A percentile compares a stretch with the other conserved stretches of the same genome.
Conservation (phyloP, 495 filamentous ascomycete genomes). For the Neurospora terricola region DNA sequence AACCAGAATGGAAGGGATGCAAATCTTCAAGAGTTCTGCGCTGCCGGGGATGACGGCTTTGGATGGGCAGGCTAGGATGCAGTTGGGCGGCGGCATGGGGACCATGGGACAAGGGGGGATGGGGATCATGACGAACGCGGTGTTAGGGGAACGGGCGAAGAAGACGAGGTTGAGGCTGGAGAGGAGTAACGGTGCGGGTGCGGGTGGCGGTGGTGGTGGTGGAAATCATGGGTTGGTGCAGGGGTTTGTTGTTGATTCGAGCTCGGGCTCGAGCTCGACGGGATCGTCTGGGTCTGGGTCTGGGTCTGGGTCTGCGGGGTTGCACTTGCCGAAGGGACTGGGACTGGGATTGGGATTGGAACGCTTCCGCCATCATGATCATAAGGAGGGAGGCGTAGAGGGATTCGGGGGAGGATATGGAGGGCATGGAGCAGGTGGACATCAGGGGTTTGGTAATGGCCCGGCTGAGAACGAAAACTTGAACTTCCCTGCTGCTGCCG, state of each 20-base stretch:
- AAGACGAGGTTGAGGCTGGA: background rate
- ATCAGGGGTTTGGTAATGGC: background rate
- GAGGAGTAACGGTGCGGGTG: background rate
- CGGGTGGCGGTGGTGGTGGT: background rate
- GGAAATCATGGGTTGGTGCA: background rate
- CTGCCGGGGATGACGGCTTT: conserved; percentile 4
- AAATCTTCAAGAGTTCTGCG: conserved; percentile 5
- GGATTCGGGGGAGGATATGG: background rate
- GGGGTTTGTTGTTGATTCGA: background rate
- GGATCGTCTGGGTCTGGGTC: background rate
- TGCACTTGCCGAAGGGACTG: background rate
- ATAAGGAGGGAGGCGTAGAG: background rate
- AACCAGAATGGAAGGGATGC: background rate
- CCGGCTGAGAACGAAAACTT: background rate
- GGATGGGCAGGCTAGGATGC: background rate
- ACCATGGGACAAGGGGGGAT: background rate
- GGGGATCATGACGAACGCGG: background rate
- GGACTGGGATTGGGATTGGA: background rate
- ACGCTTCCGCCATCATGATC: background rate
- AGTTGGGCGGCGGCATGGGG: too few species aligned
- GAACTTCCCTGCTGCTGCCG: background rate
- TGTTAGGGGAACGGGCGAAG: background rate
- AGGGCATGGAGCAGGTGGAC: background rate
- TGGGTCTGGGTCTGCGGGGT: background rate
- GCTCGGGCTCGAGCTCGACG: background rate